Percentiles rank a stretch among this genome's conserved stretches.
Conservation (phyloP, 75 land plant species). For the Selaginella moellendorffii region DNA sequence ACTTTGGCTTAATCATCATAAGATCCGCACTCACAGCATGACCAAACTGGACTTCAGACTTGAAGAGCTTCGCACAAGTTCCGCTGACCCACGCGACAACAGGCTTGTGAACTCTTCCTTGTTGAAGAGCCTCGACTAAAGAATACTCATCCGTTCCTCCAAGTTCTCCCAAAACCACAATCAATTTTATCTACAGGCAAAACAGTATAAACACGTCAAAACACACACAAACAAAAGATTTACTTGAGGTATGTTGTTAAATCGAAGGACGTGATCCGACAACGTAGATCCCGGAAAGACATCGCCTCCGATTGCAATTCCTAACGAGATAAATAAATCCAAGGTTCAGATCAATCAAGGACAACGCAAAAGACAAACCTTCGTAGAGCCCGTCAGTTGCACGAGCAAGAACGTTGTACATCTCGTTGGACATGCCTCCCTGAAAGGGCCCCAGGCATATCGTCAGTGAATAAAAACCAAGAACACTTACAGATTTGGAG, state of each 20-base stretch:
- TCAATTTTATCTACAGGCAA: slow-evolving; percentile 1
- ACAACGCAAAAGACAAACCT: too few species aligned
- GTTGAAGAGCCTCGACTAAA: slow-evolving; percentile 1
- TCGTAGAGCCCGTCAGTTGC: slow-evolving; percentile 3
- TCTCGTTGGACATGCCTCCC: slow-evolving; percentile 5
- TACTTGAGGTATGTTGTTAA: slow-evolving; percentile 1
- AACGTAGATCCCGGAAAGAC: slow-evolving; percentile 4
- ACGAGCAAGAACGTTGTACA: slow-evolving; percentile 8
- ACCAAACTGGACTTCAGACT: slow-evolving; percentile 7
- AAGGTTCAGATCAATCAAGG: too few species aligned
- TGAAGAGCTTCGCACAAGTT: slow-evolving; percentile 4
- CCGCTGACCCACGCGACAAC: slow-evolving; percentile 9
- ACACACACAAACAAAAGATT: not conserved
- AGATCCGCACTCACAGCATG: not conserved
- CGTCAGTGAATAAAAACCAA: not conserved
- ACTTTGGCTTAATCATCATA: not conserved
- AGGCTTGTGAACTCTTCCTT: slow-evolving; percentile 7
- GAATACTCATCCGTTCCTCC: slow-evolving; percentile 7
- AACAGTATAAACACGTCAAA: not conserved
- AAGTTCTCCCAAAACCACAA: not conserved
- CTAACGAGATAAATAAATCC: too few species aligned
- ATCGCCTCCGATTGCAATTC: slow-evolving; percentile 7
- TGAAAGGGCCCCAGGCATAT: not conserved
- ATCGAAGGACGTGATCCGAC: not conserved
- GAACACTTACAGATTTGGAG: slow-evolving; percentile 4